Evolutionary conservation across 352 stramenopile genomes (phyloP).

Genomic region (Phytophthora aleatoria): DNA sequence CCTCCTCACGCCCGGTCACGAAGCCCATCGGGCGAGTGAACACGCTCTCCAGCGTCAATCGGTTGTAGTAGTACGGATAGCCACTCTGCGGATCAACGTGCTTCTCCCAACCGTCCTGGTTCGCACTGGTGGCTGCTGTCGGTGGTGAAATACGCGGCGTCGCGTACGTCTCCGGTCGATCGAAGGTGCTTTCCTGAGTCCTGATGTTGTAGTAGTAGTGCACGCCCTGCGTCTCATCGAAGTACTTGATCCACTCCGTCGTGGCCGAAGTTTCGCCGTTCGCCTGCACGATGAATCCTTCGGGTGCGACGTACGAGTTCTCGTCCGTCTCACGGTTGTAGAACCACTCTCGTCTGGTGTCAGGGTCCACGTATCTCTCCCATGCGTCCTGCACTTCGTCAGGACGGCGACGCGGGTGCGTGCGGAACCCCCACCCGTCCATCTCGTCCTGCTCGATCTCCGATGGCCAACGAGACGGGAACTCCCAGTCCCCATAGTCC

Average conservation of each 20-base stretch:
- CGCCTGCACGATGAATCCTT: constrained; percentile 27
- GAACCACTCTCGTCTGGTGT: constrained; percentile 57
- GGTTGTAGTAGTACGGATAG: constrained; percentile 84
- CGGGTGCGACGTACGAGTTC: constrained; percentile 53
- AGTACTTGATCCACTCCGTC: constrained; percentile 65
- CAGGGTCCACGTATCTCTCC: constrained; percentile 68
- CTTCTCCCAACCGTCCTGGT: constrained; percentile 45
- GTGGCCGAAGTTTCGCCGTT: background rate
- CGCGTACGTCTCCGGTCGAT: constrained; percentile 30
- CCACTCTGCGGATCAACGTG: constrained; percentile 55
- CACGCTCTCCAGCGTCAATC: constrained; percentile 67
- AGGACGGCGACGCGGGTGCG: constrained; percentile 48
- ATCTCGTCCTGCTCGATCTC: constrained; percentile 91
- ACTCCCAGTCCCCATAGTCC: constrained; percentile 92
- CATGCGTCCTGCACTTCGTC: constrained; percentile 50
- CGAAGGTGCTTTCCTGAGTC: constrained; percentile 43
- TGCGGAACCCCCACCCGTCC: constrained; percentile 76
- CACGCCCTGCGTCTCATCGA: constrained; percentile 59
- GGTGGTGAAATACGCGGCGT: constrained; percentile 31
- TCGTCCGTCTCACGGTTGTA: constrained; percentile 74
- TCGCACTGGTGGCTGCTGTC: background rate
- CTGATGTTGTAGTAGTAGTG: constrained; percentile 67
- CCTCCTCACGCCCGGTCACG: constrained; percentile 24
- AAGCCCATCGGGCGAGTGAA: constrained; percentile 50
- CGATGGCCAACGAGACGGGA: constrained; percentile 89